These are phyloP conservation scores for Dryas octopetala DNA, from an alignment of 306 rosid species.

Conservation along the genomic window DNA sequence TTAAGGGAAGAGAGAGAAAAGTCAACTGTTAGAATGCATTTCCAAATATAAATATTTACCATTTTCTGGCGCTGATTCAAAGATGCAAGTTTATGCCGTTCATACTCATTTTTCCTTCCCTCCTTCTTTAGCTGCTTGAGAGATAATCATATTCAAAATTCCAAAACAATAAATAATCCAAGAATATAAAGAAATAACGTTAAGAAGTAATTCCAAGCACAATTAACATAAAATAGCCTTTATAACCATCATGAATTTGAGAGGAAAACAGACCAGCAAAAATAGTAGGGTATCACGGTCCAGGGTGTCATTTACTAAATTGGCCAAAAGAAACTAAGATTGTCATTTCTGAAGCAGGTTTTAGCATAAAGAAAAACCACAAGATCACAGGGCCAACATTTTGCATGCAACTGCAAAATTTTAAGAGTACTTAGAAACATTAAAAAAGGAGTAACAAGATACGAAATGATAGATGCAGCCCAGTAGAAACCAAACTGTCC, in stretches of 20 bases:
- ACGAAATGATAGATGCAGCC: not conserved
- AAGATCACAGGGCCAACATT: not conserved
- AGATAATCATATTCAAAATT: constrained; percentile 5
- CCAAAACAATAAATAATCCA: constrained; percentile 6
- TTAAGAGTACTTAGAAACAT: not conserved
- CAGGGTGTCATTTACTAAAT: too few relatives aligned
- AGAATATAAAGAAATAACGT: not conserved
- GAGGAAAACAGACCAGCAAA: too few relatives aligned
- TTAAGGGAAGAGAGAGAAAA: not conserved
- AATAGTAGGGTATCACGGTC: too few relatives aligned
- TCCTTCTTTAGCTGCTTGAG: constrained; percentile 71
- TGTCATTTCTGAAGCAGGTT: too few relatives aligned
- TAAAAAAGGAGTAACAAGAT: not conserved
- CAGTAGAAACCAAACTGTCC: not conserved
- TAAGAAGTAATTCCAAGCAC: not conserved
- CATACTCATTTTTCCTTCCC: constrained; percentile 79
- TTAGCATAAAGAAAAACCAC: not conserved
- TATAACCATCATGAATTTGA: too few relatives aligned
- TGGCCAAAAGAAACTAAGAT: too few relatives aligned
- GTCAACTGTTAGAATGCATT: not conserved
- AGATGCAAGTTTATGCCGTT: constrained; percentile 79
- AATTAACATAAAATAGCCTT: not conserved
- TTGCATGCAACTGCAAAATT: not conserved
- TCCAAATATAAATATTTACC: constrained; percentile 34
- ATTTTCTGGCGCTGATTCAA: constrained; percentile 73